phyloP scores from a whole-genome alignment of 1,284 basidiomycete genomes.

The Rhodotorula sp. region DNA sequence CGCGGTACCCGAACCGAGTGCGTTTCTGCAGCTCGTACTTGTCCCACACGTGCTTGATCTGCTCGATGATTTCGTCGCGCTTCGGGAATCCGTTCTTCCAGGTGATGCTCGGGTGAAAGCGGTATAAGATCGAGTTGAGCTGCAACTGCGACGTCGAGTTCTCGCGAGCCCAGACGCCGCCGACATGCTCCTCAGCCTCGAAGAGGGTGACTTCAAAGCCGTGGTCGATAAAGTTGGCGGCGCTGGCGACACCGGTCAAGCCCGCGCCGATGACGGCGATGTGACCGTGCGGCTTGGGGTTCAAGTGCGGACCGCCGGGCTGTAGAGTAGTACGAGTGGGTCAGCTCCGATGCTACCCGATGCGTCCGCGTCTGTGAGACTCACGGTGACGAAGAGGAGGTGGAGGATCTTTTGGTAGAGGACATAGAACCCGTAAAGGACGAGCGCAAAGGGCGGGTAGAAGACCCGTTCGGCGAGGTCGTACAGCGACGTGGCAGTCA shows the following conservation, averaged over 20 bases:
- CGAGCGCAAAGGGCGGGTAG: background rate
- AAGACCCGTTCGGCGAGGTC: background rate
- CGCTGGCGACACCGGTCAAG: constrained; percentile 26
- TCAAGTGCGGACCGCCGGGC: background rate
- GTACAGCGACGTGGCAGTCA: background rate
- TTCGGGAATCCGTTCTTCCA: constrained; percentile 58
- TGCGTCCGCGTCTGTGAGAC: background rate
- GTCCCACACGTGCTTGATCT: constrained; percentile 59
- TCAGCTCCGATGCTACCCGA: background rate
- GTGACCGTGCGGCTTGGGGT: constrained; percentile 50
- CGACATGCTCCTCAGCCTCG: constrained; percentile 49
- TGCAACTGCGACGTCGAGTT: constrained; percentile 63
- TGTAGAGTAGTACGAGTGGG: too few species aligned
- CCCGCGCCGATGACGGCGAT: constrained; percentile 59
- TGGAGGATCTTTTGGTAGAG: constrained; percentile 9
- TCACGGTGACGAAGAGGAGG: constrained; percentile 14
- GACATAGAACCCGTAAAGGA: background rate
- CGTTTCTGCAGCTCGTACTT: constrained; percentile 58
- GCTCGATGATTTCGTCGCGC: constrained; percentile 61
- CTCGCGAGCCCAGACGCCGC: constrained; percentile 62
- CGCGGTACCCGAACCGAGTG: constrained; percentile 55
- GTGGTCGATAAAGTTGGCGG: constrained; percentile 52
- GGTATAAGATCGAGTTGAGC: constrained; percentile 62
- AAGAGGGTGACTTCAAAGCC: constrained; percentile 61
- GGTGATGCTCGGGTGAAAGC: constrained; percentile 57